Evolutionary conservation across 2,329 filamentous ascomycete genomes (phyloP), one percentile per base, ranked within the genome.

Genomic region (Diplodia intermedia): DNA sequence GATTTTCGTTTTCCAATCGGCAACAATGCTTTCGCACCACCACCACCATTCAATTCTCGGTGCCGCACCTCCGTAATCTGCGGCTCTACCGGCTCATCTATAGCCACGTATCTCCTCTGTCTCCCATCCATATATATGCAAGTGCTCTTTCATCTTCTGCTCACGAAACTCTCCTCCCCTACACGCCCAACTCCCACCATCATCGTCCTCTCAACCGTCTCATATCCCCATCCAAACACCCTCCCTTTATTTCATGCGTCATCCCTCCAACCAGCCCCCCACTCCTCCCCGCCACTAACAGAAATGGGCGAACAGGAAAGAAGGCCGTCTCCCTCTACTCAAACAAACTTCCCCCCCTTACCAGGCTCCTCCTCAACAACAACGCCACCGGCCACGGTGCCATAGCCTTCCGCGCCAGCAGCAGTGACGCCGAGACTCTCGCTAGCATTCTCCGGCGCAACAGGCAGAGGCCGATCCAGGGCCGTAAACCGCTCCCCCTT

Each of bases 401-500:
- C 62, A 47, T 54, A 65, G 9, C 62, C 62, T 23, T 54, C 33
- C 20, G 8, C 33, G 20, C n/a, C 36, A 38, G 36, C 29, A 11
- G 23, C 62, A 36, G 20, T 33, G 14, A 15, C 31, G 14, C 36
- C 62, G 11, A 52, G 31, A 14, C 14, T 47, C n/a, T 40, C 65
- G 20, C 33, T 20, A 2, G 15, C 40, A 14, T 20, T 60, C 65
- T 50, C 54, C 18, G 54, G 5, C 15, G 43, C 33, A 15, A n/a
- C 53, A 14, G 85, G 89, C 7, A 20, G n/a, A 3, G 43, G 43
- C 5, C 82, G 83, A 75, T 93, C 90, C 3, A 93, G 80, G 4
- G 87, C 90, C 74, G 88, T 85, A 75, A 94, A 94, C 6, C 85
- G 83, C 52, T 80, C 80, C 2, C 89, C 89, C n/a, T 80, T 83